A percentile compares a stretch with the other conserved stretches of the same genome.
Conservation (phyloP, 2,329 filamentous ascomycete genomes). For the Bipolaris sorokiniana region DNA sequence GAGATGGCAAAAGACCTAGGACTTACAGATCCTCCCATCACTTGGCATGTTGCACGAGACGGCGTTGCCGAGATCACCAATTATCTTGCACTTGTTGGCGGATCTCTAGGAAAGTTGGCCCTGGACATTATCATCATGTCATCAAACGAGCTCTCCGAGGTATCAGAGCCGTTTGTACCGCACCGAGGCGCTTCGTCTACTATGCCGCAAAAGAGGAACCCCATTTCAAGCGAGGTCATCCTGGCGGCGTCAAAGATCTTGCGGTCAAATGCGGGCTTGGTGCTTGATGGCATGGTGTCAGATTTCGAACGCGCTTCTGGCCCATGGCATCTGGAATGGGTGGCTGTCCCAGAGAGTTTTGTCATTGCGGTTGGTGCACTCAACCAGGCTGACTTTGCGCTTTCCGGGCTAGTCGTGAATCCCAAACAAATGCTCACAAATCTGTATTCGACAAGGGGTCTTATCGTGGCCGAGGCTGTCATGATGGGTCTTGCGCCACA, state of each 20-base stretch:
- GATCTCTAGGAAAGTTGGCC: conserved; percentile 62
- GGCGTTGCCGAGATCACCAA: conserved; percentile 61
- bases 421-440: conserved; percentile 58
- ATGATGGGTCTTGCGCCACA: conserved; percentile 65
- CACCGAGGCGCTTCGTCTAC: conserved; percentile 45
- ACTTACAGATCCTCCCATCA: conserved; percentile 59
- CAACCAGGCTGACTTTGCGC: conserved; percentile 61
- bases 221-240: conserved; percentile 64
- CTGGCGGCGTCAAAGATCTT: conserved; percentile 62
- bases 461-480: conserved; percentile 65
- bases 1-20: conserved; percentile 58
- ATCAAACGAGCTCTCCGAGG: conserved; percentile 62
- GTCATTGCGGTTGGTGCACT: conserved; percentile 60
- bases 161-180: conserved; percentile 57
- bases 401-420: conserved; percentile 60
- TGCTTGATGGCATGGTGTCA: conserved; percentile 63
- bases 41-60: conserved; percentile 64
- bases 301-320: conserved; percentile 65
- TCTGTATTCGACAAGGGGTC: conserved; percentile 57
- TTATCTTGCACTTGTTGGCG: conserved; percentile 61
- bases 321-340: conserved; percentile 66
- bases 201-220: conserved; percentile 60
- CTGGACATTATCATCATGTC: conserved; percentile 64
- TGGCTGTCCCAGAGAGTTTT: conserved; percentile 61
- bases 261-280: conserved; percentile 59